Evolutionary conservation across 1,284 basidiomycete genomes (phyloP), one percentile per base, ranked within the genome.

Genomic region (Gymnopus androsaceus): DNA sequence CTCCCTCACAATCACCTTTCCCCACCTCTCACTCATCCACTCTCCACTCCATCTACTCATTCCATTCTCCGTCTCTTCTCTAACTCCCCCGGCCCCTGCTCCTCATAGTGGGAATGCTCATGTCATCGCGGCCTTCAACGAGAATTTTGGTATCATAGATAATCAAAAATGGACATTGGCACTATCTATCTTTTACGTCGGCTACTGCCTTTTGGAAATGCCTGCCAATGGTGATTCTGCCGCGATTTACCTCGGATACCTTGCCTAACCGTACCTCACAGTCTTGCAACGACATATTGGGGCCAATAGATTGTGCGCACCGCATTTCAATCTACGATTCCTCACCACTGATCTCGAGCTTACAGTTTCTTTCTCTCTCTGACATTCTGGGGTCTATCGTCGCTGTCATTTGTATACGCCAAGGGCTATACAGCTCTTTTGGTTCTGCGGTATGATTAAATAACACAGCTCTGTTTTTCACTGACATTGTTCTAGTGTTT

Each of bases 211-310:
- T 2, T 65, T 83, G 6, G 81, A 82, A 63, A 82, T 83, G 70
- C 81, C 81, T 12, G 79, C 81, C 0, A 83, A 83, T 61, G 70
- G 80, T 78, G 50, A 44, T 47, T 54, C 21, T 37, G n/a, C 9
- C 25, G 15, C 36, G 17, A 33, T 11, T n/a, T 4, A 40, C 6
- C 27, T 19, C 23, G 37, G 17, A 31, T 14, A 2, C 42, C 12
- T 31, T 27, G 34, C 27, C 11, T 47, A 42, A 25, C 21, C 19
- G 23, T 33, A 23, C 28, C 33, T 11, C 33, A 31, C 50, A 82
- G 80, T 83, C 31, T 70, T 83, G 4, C 81, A 82, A 63, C 73
- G 80, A n/a, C 66, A 74, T 57, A 83, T 83, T 51, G 81, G 81
- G 0, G 81, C 81, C 4, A 82, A 83, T 57, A 70, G 78, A 64